Evolutionary conservation across 768 basidiomycete genomes (phyloP).

Genomic region (Tricholoma hemisulphureum): DNA sequence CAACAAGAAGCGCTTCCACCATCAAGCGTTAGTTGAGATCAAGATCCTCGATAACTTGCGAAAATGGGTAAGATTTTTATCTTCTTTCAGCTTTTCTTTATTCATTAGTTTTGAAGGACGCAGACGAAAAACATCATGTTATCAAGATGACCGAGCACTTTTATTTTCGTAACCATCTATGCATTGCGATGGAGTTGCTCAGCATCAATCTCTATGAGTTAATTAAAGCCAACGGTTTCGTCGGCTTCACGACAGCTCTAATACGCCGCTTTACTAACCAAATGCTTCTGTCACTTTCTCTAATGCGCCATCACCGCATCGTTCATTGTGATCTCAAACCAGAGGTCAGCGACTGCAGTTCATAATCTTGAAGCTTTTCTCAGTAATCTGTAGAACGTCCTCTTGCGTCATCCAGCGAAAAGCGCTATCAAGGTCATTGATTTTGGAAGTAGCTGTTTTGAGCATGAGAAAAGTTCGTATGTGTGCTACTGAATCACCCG

Average conservation of each 20-base stretch:
- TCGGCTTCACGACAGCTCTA: slow-evolving; percentile 93
- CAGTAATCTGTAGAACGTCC: slow-evolving; percentile 67
- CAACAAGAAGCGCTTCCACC: slow-evolving; percentile 98
- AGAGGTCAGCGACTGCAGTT: slow-evolving; percentile 57
- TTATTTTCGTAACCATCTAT: slow-evolving; percentile 95
- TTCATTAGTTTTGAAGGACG: slow-evolving; percentile 56
- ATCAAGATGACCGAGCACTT: slow-evolving; percentile 99
- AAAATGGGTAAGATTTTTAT: slow-evolving; percentile 80
- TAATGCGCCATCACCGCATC: slow-evolving; percentile 96
- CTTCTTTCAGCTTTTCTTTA: neutral
- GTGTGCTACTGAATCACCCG: neutral
- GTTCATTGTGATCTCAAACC: slow-evolving; percentile 99
- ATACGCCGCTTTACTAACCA: slow-evolving; percentile 96
- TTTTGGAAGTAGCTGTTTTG: slow-evolving; percentile 97
- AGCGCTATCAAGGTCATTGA: slow-evolving; percentile 98
- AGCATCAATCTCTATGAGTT: slow-evolving; percentile 99
- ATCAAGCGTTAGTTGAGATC: slow-evolving; percentile 98
- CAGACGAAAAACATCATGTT: slow-evolving; percentile 95
- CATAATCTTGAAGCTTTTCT: neutral
- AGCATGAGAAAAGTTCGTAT: slow-evolving; percentile 93
- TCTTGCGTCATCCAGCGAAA: slow-evolving; percentile 91
- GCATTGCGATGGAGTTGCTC: slow-evolving; percentile 96
- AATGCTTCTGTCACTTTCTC: slow-evolving; percentile 85
- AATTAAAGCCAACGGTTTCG: slow-evolving; percentile 98
- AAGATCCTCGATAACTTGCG: slow-evolving; percentile 95